These are phyloP conservation scores for Lentinula sp. DNA, from an alignment of 768 basidiomycete genomes.

Conservation along the genomic window DNA sequence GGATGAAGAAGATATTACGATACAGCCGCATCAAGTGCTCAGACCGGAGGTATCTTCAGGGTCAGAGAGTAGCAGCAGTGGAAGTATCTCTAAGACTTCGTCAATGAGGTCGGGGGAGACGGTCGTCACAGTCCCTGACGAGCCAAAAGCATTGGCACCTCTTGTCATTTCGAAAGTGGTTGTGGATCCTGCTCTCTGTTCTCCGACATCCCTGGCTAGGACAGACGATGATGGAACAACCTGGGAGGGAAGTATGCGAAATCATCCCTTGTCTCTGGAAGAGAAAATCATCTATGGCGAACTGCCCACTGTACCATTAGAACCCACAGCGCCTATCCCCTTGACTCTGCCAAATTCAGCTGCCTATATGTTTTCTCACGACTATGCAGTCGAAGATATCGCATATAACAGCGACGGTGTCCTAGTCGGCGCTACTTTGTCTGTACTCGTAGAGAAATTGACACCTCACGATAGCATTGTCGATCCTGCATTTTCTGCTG, in stretches of 20 bases:
- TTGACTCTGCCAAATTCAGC: slow-evolving; percentile 33
- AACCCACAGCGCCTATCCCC: slow-evolving; percentile 29
- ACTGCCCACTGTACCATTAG: slow-evolving; percentile 39
- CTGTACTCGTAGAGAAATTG: slow-evolving; percentile 93
- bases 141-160: slow-evolving; percentile 27
- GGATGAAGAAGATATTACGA: slow-evolving; percentile 57
- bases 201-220: slow-evolving; percentile 44
- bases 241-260: slow-evolving; percentile 46
- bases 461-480: slow-evolving; percentile 91
- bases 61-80: slow-evolving; percentile 48
- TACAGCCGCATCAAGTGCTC: slow-evolving; percentile 13
- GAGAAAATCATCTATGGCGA: slow-evolving; percentile 52
- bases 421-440: slow-evolving; percentile 85
- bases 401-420: slow-evolving; percentile 87
- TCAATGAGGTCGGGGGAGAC: slow-evolving; percentile 44
- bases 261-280: slow-evolving; percentile 33
- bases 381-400: slow-evolving; percentile 80
- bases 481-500: slow-evolving; percentile 78
- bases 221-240: slow-evolving; percentile 53
- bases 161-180: slow-evolving; percentile 20
- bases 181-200: slow-evolving; percentile 39
- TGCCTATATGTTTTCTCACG: slow-evolving; percentile 59
- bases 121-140: slow-evolving; percentile 42
- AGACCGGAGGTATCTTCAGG: slow-evolving; percentile 37
- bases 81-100: slow-evolving; percentile 37